A percentile compares a stretch with the other conserved stretches of the same genome.
phyloP scores from a whole-genome alignment of 2,329 filamentous ascomycete genomes.

The Talaromyces albobiverticillius region DNA sequence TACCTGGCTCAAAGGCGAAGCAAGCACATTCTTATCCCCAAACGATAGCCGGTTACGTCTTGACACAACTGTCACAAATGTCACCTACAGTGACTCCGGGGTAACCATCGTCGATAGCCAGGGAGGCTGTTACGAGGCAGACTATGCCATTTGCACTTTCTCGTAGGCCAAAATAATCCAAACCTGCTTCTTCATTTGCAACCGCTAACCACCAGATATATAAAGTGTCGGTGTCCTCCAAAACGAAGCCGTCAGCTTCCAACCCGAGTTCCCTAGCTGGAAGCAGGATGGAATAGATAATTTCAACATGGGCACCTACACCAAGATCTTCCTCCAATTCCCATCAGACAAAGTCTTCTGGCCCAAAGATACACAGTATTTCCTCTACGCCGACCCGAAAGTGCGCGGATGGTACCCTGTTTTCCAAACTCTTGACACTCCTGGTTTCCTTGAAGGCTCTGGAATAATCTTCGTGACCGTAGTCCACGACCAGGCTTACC shows the following conservation, averaged over 20 bases:
- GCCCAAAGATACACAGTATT: slow-evolving; percentile 54
- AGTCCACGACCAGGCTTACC: slow-evolving; percentile 54
- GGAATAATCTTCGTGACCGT: slow-evolving; percentile 67
- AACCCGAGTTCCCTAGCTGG: slow-evolving; percentile 60
- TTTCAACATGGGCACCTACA: slow-evolving; percentile 69
- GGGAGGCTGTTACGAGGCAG: slow-evolving; percentile 57
- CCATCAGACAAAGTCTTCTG: slow-evolving; percentile 59
- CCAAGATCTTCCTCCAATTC: slow-evolving; percentile 71
- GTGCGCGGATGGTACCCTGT: slow-evolving; percentile 56
- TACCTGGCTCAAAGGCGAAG: slow-evolving; percentile 56
- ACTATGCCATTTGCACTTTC: slow-evolving; percentile 66
- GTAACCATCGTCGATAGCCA: slow-evolving; percentile 55
- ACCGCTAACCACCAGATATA: not conserved
- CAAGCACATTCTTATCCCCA: slow-evolving; percentile 53
- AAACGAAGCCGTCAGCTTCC: slow-evolving; percentile 57
- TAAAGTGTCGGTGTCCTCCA: slow-evolving; percentile 61
- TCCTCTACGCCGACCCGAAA: slow-evolving; percentile 51
- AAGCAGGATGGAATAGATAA: slow-evolving; percentile 62
- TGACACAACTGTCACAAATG: slow-evolving; percentile 55
- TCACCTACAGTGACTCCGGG: slow-evolving; percentile 52
- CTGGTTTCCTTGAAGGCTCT: slow-evolving; percentile 59
- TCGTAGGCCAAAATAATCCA: slow-evolving; percentile 31
- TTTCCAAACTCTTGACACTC: slow-evolving; percentile 61
- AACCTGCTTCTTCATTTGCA: not conserved
- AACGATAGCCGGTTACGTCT: slow-evolving; percentile 59